These are phyloP conservation scores for Oenanthe sinensis DNA, from an alignment of 129 eudicot genomes.

Conservation along the genomic window DNA sequence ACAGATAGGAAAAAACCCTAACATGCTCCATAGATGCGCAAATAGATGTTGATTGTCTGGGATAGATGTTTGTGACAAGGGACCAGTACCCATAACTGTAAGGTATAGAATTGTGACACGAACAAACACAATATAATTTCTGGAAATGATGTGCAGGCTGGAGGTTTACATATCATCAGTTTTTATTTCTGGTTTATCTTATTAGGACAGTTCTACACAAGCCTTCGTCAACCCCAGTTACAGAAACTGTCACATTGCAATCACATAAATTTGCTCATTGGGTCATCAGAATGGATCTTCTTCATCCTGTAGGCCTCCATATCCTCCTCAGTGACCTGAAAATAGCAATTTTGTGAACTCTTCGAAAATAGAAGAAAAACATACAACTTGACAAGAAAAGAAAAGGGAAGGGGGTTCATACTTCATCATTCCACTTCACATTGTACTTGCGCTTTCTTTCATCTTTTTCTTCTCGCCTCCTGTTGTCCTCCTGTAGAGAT, in stretches of 20 bases:
- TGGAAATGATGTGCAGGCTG: not conserved
- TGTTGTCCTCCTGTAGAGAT: conserved; percentile 47
- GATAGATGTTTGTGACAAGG: too few species aligned
- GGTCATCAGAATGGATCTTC: conserved; percentile 66
- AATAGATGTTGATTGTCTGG: too few species aligned
- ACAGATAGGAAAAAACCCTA: too few species aligned
- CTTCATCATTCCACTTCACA: conserved; percentile 70
- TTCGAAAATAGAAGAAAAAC: not conserved
- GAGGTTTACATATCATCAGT: not conserved
- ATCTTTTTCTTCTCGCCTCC: conserved; percentile 74
- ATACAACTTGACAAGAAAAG: conserved; percentile 12
- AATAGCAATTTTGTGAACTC: not conserved
- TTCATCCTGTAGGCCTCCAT: conserved; percentile 86
- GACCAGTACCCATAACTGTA: too few species aligned
- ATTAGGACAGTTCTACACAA: not conserved
- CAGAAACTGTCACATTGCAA: not conserved
- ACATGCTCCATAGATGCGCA: too few species aligned
- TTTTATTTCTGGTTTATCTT: not conserved
- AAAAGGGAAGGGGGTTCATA: not conserved
- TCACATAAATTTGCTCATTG: conserved; percentile 63
- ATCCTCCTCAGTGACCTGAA: conserved; percentile 56
- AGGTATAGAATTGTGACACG: too few species aligned
- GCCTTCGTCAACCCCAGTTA: conserved; percentile 1
- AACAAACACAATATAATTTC: too few species aligned
- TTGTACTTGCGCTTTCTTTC: conserved; percentile 78